Base-by-base conservation (phyloP, 768 basidiomycete species). In the Hypholoma fasciculare region DNA sequence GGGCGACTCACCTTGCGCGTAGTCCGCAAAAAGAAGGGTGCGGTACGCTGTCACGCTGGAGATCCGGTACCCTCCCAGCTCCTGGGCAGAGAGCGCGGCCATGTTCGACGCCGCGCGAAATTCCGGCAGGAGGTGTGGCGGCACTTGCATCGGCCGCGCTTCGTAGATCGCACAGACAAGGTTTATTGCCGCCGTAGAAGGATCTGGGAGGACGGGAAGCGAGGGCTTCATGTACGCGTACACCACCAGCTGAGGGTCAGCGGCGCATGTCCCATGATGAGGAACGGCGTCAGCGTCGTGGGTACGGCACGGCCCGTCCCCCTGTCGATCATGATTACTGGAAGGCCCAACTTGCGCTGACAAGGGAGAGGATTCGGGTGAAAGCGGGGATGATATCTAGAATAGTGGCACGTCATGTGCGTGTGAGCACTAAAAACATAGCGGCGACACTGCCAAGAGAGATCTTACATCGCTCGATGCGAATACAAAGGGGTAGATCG, bases 101-200 rank as follows among this genome's bases (percentile, higher is more conserved):
- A 78, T 75, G 17, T 71, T 64, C 17, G 84, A 82, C 17, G 75
- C 71, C 13, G 73, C 76, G 38, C 82, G 77, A 38, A 76, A 82
- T 46, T 74, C 69, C 1, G 81, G 84, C 23, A 87, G 72, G 59
- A 86, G 83, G 7, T 72, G 71, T 4, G 47, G 47, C 13, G 85
- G 84, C 13, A 80, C 65, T 53, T 71, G 71, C 19, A 83, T 63
- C 1, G 76, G 70, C 11, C 68, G 71, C 3, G 72, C 72, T 65
- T 86, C 83, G 26, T 80, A 75, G 52, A 86, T 63, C 2, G 78
- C 83, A 61, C 82, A 85, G 9, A 76, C 78, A 58, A 87, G 62
- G 51, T 82, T 78, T 53, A 85, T 79, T 26, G 84, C 79, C 16
- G 80, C 76, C 16, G 75, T 73, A 4, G 70, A 65, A 48, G 78